Evolutionary conservation across 768 basidiomycete species (phyloP), one percentile per base, ranked within the genome.

Genomic region (Mycena chlorophos): DNA sequence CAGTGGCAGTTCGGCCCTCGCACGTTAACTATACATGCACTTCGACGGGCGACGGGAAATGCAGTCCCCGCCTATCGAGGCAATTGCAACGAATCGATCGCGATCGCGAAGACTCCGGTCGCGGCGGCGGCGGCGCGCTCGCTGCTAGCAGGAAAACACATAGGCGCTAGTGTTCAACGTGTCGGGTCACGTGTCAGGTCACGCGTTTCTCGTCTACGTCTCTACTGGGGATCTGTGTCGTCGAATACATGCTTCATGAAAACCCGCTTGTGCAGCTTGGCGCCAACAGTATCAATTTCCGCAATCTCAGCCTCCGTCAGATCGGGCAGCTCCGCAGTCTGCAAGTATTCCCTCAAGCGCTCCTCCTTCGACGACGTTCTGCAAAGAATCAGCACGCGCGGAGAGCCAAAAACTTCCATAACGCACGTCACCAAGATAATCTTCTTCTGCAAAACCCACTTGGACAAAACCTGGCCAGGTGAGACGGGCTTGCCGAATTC

Each of bases 401-500:
- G 38, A 47, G 26, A 38, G 20, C 26, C n/a, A 38, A 53, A 23
- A 38, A 65, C 38, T 49, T 51, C 51, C 27, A 56, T 38, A 46
- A 61, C 80, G 65, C 66, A 85, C 84, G 87, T 88, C 51, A 89
- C 81, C 31, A 87, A 78, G 34, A 86, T 73, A n/a, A 76, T 77
- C 46, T 78, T 82, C 65, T 88, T 89, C 56, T 81, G 75, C 49
- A 77, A 72, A 10, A 85, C 71, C 88, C 89, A 91, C 50, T 85
- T 82, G 52, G 80, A 77, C 50, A 91, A 69, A 26, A 89, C 82
- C 65, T 91, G 88, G 17, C 81, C 82, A 1, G 79, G 69, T 4
- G 84, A 78, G 14, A 81, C 77, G 20, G 76, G 66, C 50, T 65
- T 65, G 6, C 74, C 75, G 5, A 65, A 62, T n/a, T 67, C 67